Evolutionary conservation across 257 asterid genomes (phyloP).

Genomic region (Voacanga thouarsii): DNA sequence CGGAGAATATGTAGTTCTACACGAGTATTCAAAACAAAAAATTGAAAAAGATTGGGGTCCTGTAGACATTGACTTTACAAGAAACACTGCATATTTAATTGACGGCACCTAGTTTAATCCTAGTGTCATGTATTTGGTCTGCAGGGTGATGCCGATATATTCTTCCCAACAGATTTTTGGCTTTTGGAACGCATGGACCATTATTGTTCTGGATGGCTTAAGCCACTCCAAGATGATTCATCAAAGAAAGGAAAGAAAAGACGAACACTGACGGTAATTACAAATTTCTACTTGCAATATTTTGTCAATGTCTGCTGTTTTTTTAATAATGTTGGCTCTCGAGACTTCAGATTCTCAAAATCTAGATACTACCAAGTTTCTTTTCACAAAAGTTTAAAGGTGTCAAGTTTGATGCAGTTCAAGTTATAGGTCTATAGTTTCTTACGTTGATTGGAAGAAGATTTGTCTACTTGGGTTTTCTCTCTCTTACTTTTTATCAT

Average conservation of each 20-base stretch:
- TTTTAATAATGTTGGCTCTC: neutral
- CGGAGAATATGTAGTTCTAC: neutral
- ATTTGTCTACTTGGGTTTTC: neutral
- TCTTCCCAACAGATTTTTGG: constrained; percentile 95
- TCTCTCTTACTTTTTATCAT: constrained; percentile 6
- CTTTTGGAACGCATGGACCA: constrained; percentile 86
- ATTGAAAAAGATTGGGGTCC: neutral
- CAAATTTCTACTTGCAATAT: constrained; percentile 19
- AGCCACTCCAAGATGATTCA: constrained; percentile 40
- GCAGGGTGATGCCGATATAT: constrained; percentile 98
- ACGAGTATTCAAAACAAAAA: too few relatives aligned
- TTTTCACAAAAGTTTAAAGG: neutral
- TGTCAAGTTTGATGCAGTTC: neutral
- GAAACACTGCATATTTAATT: neutral
- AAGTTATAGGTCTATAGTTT: neutral
- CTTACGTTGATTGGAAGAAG: neutral
- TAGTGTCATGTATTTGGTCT: constrained; percentile 1
- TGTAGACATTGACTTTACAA: neutral
- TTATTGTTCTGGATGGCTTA: constrained; percentile 77
- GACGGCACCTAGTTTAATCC: neutral
- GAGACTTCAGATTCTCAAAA: neutral
- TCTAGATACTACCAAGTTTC: neutral
- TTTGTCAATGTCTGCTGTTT: neutral
- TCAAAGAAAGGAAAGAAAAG: constrained; percentile 80
- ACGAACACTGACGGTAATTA: constrained; percentile 68